Evolutionary conservation across 495 filamentous ascomycete species (phyloP).

Genomic region (Echria macrotheca): DNA sequence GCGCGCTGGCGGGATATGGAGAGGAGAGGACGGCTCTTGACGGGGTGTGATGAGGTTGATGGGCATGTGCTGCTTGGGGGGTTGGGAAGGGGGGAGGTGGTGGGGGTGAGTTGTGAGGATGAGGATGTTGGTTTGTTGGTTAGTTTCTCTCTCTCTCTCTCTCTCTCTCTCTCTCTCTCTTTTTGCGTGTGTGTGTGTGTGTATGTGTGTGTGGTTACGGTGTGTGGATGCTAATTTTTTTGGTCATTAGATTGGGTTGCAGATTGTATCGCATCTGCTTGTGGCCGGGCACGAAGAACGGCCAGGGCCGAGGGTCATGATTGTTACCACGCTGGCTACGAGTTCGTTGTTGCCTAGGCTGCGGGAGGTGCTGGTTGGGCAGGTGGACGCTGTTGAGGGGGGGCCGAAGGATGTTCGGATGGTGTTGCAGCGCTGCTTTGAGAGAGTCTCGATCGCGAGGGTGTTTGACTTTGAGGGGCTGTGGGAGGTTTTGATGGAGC

Average conservation of each 20-base stretch:
- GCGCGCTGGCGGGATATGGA: slow-evolving; percentile 13
- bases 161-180: neutral
- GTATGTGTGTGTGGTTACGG: neutral
- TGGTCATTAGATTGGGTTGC: slow-evolving; percentile 29
- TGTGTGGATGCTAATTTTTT: neutral
- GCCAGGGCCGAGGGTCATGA: slow-evolving; percentile 16
- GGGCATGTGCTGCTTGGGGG: slow-evolving; percentile 39
- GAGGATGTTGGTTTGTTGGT: slow-evolving; percentile 35
- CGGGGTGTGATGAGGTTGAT: slow-evolving; percentile 43
- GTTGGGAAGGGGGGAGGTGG: slow-evolving; percentile 41
- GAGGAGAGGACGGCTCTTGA: slow-evolving; percentile 19
- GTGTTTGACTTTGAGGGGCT: slow-evolving; percentile 58
- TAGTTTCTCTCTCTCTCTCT: slow-evolving; percentile 16
- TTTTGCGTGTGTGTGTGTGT: neutral
- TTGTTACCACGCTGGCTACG: slow-evolving; percentile 34
- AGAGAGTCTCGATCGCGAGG: slow-evolving; percentile 47
- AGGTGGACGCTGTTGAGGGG: slow-evolving; percentile 15
- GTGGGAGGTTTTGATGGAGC: slow-evolving; percentile 48
- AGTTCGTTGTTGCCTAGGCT: slow-evolving; percentile 30
- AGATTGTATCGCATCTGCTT: slow-evolving; percentile 29
- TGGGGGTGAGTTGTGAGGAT: slow-evolving; percentile 45
- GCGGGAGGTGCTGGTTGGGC: slow-evolving; percentile 25
- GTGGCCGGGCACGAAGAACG: slow-evolving; percentile 5
- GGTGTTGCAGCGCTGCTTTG: slow-evolving; percentile 34
- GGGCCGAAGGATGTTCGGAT: slow-evolving; percentile 9